Evolutionary conservation across 78 protist species (phyloP).

Genomic region (Parvularia atlantis): DNA sequence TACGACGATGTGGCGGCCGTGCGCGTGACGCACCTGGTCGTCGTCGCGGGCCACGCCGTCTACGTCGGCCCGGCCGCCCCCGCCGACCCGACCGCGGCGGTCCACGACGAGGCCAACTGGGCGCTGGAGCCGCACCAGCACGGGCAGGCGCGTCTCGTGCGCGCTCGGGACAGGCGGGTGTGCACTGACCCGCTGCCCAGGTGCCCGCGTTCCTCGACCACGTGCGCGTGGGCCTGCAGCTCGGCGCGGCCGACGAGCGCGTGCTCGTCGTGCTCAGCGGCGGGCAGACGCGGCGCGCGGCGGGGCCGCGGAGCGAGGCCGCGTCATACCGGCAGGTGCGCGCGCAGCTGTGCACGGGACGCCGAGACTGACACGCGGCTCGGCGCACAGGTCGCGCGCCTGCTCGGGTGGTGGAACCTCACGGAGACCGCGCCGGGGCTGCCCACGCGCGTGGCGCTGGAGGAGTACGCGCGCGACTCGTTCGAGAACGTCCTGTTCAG

Average conservation of each 20-base stretch:
- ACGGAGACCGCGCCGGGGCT: neutral
- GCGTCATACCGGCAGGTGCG: constrained; percentile 3
- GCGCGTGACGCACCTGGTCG: constrained; percentile 1
- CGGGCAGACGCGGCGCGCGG: constrained; percentile 10
- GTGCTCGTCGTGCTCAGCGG: constrained; percentile 18
- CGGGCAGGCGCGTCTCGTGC: neutral
- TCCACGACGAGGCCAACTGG: too few relatives aligned
- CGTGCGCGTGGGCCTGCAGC: neutral
- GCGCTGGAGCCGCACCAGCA: neutral
- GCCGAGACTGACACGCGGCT: too few relatives aligned
- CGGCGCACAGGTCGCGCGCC: too few relatives aligned
- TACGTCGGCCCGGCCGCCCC: neutral
- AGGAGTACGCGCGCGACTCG: constrained; percentile 18
- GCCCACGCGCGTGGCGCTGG: neutral
- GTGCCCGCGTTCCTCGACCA: neutral
- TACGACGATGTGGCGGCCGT: too few relatives aligned
- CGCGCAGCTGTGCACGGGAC: too few relatives aligned
- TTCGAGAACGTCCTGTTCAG: constrained; percentile 17
- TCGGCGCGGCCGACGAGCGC: neutral
- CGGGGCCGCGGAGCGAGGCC: constrained; percentile 21
- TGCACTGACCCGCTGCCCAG: constrained; percentile 10
- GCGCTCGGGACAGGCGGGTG: too few relatives aligned
- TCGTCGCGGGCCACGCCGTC: constrained; percentile 21
- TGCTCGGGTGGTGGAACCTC: too few relatives aligned
- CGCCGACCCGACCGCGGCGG: too few relatives aligned